Evolutionary conservation across 2,329 filamentous ascomycete species (phyloP), one percentile per base, ranked within the genome.

Genomic region (Pseudogymnoascus sp.): DNA sequence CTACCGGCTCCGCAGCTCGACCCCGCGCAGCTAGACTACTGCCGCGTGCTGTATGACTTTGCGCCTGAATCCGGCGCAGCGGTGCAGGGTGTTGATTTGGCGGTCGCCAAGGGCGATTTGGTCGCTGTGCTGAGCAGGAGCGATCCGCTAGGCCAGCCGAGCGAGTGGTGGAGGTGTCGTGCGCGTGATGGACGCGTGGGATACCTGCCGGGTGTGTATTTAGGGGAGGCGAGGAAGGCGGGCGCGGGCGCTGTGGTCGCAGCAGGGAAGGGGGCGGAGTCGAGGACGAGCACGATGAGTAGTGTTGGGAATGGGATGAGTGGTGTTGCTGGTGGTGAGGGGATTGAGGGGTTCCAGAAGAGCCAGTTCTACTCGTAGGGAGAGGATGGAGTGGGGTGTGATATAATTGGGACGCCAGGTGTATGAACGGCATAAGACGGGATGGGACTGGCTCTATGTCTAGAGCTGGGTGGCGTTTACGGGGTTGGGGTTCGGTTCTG

Each of bases 131-230:
- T 99, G 63, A 89, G 88, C 78, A 97, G 97, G 79, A 89, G 86
- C 17, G 95, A 99, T 71, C 95, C 95, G 0, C 85, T 93, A 72
- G 95, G 95, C 47, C 92, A 95, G 70, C 86, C 91, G 4, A 95
- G 90, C 62, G 93, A 99, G 73, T 99, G 95, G 95, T 99, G 95
- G 95, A 87, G 89, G 68, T 99, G 96, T 77, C 85, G 95, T 63
- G 89, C 93, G 13, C 84, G 95, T 65, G 92, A 97, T 73, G 93
- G 92, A 53, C 84, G 91, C 26, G 87, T 96, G 70, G 95, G 95
- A 7, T 99, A 97, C 73, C 82, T 99, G 5, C 95, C 96, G 1
- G 87, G 88, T 1, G 93, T 92, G 1, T 99, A 97, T 72, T 83
- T 99, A 28, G 91, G 96, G 76, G 83, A 95, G 60, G 79, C 85